Evolutionary conservation across 1,284 basidiomycete genomes (phyloP), one percentile per base, ranked within the genome.

Genomic region (Boletus coffeatus): DNA sequence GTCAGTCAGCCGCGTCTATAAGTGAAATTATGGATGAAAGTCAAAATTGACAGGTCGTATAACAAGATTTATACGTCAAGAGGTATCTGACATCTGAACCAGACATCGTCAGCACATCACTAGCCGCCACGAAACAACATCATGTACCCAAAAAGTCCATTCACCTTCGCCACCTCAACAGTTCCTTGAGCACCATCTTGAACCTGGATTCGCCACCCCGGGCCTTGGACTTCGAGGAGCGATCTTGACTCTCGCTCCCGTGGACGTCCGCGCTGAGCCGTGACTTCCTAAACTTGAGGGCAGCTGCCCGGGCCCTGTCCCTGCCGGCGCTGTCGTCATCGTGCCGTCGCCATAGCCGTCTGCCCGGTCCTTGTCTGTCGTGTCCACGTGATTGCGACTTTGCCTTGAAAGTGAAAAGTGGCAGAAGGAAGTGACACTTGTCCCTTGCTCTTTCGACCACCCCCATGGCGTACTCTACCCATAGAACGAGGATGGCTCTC

Each of bases 91-190:
- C 29, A 48, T 34, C 58, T 52, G 34, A 21, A 18, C 41, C 32
- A 16, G n/a, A 34, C n/a, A 34, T 36, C 43, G 10, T 52, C 37
- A 59, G 46, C 18, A 36, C 41, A 25, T 25, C 58, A 52, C 32
- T 2, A 14, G 13, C 18, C 21, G n/a, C 43, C 41, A 62, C 6
- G 46, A 61, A 21, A 43, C 11, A 53, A 29, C 9, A 14, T n/a
- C 58, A 65, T 59, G 36, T 21, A 66, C 66, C 34, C 18, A 7
- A 11, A 37, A 4, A 9, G 25, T 29, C 18, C 29, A 36, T 36
- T 61, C 50, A 66, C 7, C n/a, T 53, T 5, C 25, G 41, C 68
- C 68, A 67, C 18, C 36, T 71, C 61, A 72, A 56, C 48, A 72
- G 36, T 1, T 67, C 67, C 41, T 61, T 70, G 39, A 70, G 56